phyloP scores from a whole-genome alignment of 2,329 filamentous ascomycete genomes.

The Nothophoma quercina region DNA sequence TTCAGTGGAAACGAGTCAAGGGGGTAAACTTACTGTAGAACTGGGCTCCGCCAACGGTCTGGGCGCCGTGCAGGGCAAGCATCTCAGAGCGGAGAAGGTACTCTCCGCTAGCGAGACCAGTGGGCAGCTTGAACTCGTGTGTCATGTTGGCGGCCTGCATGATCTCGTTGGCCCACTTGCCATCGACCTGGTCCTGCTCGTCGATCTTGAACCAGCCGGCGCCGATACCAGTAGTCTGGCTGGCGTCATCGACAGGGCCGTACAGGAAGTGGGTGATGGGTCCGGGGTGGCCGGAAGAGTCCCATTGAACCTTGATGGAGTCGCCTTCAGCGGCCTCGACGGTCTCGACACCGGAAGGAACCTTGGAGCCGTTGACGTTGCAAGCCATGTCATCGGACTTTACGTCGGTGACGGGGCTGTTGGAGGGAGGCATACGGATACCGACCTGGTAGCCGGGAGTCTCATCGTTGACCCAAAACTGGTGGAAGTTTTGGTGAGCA shows the following conservation, averaged over 20 bases:
- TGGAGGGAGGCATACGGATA: slow-evolving; percentile 45
- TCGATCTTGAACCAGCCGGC: slow-evolving; percentile 50
- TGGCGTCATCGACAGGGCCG: slow-evolving; percentile 63
- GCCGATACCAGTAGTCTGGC: slow-evolving; percentile 39
- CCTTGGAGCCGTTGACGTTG: slow-evolving; percentile 41
- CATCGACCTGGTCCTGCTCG: slow-evolving; percentile 35
- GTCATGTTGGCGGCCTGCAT: slow-evolving; percentile 50
- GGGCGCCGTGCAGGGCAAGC: slow-evolving; percentile 54
- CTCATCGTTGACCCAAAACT: slow-evolving; percentile 42
- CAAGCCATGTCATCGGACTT: slow-evolving; percentile 45
- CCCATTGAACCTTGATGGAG: slow-evolving; percentile 45
- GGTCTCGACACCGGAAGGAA: slow-evolving; percentile 38
- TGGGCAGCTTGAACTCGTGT: slow-evolving; percentile 50
- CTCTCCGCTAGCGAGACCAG: slow-evolving; percentile 49
- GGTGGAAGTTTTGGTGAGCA: slow-evolving; percentile 44
- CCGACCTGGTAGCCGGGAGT: slow-evolving; percentile 42
- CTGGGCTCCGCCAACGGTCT: slow-evolving; percentile 48
- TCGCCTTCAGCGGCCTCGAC: slow-evolving; percentile 39
- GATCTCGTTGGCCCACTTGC: slow-evolving; percentile 47
- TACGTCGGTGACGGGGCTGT: slow-evolving; percentile 45
- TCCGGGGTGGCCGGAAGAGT: slow-evolving; percentile 44
- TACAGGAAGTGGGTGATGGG: slow-evolving; percentile 47
- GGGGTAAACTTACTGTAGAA: slow-evolving; percentile 53
- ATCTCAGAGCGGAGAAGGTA: slow-evolving; percentile 56
- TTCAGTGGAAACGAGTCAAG: not conserved